Percentiles rank a stretch among this genome's conserved stretches.
Conservation (phyloP, 768 basidiomycete species). For the Fomitopsis serialis region DNA sequence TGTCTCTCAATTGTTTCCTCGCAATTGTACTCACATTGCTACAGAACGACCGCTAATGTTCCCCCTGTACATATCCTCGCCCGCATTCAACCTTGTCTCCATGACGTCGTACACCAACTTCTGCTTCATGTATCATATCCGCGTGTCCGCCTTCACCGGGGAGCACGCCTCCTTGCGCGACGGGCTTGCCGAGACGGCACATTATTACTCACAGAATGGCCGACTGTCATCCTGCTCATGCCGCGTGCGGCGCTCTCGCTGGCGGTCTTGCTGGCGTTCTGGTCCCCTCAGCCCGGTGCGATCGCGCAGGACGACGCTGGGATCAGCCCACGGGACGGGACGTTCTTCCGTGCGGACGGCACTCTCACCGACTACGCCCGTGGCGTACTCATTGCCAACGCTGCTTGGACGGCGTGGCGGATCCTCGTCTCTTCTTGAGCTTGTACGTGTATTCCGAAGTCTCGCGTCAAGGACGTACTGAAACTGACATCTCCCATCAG, state of each 20-base stretch:
- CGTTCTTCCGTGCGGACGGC: constrained; percentile 71
- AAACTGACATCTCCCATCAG: constrained; percentile 24
- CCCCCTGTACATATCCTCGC: constrained; percentile 77
- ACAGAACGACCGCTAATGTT: constrained; percentile 78
- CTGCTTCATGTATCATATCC: constrained; percentile 78
- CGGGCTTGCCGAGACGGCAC: constrained; percentile 78
- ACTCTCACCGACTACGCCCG: constrained; percentile 69
- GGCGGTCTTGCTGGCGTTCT: constrained; percentile 66
- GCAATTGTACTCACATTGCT: background rate
- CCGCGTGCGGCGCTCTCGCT: constrained; percentile 77
- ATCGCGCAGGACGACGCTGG: constrained; percentile 44
- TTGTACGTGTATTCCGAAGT: constrained; percentile 42
- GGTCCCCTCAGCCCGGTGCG: constrained; percentile 40
- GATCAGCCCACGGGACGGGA: constrained; percentile 52
- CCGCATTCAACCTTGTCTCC: constrained; percentile 69
- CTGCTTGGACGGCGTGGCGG: constrained; percentile 78
- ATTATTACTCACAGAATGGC: constrained; percentile 82
- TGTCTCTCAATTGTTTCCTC: constrained; percentile 10
- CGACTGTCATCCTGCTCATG: constrained; percentile 75
- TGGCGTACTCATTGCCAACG: constrained; percentile 77
- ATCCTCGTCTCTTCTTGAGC: constrained; percentile 61
- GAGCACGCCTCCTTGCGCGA: constrained; percentile 46
- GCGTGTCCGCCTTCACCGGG: constrained; percentile 56
- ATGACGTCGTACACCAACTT: constrained; percentile 81
- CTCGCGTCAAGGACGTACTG: background rate